Base-by-base conservation (phyloP, 441 rosid genomes). In the Erodium moschatum region DNA sequence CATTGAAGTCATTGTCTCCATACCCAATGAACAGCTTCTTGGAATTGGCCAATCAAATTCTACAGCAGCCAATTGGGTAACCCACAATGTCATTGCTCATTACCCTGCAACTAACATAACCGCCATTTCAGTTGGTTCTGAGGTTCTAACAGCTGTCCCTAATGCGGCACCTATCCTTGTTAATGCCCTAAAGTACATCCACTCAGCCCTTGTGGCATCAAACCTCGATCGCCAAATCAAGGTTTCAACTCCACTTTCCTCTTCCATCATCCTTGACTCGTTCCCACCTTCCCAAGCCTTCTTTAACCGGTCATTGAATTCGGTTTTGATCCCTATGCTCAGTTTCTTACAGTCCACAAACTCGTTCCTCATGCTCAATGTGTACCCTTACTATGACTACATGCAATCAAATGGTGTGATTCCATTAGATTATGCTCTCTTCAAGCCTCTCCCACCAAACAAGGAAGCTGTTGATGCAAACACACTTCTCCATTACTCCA, bases 341-440 rank as follows among this genome's bases (percentile, higher is more conserved):
- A 42, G 1, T 10, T 42, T 42, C 48, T 9, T 42, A 42, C 48
- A 42, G 48, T 42, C 48, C 48, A 42, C 48, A 10, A 13, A 42
- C 13, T 42, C 48, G 13, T 42, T 42, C 9, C 48, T 42, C 12
- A 42, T 42, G 48, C 48, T 66, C 29, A 68, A 68, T 56, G 71
- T 16, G 8, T 68, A 68, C 44, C 71, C 71, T 9, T 68, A 54
- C 71, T 68, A 50, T 21, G 71, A 33, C 42, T 68, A 68, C 48
- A 54, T 11, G 3, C 54, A 38, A 15, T 44, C 50, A 40, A 44
- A 66, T 38, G 62, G 71, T 9, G 33, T 56, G 9, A 24, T 31
- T 13, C 65, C 65, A 4, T 24, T 31, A 8, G 63, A 68, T 21
- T 54, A 68, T 7, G 71, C 71, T 3, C 40, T 56, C 21, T 68